A percentile compares a stretch with the other conserved stretches of the same genome.
These are phyloP conservation scores for Alternaria novae-zelandiae DNA, from an alignment of 2,329 filamentous ascomycete genomes.

Conservation along the genomic window DNA sequence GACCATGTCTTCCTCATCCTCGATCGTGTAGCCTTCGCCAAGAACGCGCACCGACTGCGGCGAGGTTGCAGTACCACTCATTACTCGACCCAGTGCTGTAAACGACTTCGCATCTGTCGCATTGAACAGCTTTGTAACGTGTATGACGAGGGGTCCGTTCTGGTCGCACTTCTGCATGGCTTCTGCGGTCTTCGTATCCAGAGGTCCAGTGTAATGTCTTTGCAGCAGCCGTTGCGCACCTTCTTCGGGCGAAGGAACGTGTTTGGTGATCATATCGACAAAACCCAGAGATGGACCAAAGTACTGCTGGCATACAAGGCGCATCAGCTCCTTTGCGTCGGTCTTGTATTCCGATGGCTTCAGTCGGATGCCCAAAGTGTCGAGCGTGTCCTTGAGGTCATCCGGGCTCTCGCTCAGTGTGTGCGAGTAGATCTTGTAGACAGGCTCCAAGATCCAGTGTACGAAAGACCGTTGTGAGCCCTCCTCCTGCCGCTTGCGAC, in stretches of 20 bases:
- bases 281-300: constrained; percentile 90
- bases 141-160: constrained; percentile 88
- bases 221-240: constrained; percentile 79
- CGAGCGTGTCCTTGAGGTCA: constrained; percentile 80
- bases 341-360: constrained; percentile 93
- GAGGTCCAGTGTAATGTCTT: constrained; percentile 88
- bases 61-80: constrained; percentile 87
- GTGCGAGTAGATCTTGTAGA: constrained; percentile 97
- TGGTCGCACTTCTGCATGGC: constrained; percentile 85
- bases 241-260: constrained; percentile 85
- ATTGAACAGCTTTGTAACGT: constrained; percentile 92
- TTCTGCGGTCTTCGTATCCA: constrained; percentile 79
- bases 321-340: constrained; percentile 87
- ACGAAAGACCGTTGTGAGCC: constrained; percentile 85
- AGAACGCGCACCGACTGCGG: constrained; percentile 87
- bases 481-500: constrained; percentile 83
- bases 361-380: constrained; percentile 78
- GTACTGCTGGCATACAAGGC: constrained; percentile 91
- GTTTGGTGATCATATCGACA: constrained; percentile 91
- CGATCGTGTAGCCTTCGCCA: constrained; percentile 92
- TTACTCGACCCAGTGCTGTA: constrained; percentile 85
- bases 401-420: constrained; percentile 90
- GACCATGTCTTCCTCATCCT: constrained; percentile 98
- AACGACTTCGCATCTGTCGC: constrained; percentile 90
- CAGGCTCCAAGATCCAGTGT: constrained; percentile 91